A percentile compares a stretch with the other conserved stretches of the same genome.
Evolutionary conservation across 768 basidiomycete genomes (phyloP).

Genomic region (Tylopilus balloui): DNA sequence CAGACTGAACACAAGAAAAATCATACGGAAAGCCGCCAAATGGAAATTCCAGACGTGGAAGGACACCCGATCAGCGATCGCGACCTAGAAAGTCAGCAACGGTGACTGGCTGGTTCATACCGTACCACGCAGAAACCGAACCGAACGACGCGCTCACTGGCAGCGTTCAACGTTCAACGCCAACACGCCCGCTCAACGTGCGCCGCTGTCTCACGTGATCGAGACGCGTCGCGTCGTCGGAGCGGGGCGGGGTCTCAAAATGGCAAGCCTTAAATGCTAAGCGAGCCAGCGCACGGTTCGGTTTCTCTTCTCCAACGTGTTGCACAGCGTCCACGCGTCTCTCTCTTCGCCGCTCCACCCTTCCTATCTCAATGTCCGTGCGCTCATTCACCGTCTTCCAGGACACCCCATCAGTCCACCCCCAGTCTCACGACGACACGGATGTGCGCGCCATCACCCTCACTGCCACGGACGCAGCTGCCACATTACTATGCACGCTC

Average conservation of each 20-base stretch:
- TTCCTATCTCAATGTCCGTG: constrained; percentile 42
- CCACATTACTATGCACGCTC: constrained; percentile 35
- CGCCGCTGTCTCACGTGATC: constrained; percentile 26
- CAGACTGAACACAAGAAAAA: neutral
- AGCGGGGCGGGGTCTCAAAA: constrained; percentile 33
- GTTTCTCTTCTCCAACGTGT: constrained; percentile 29
- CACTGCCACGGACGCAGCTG: constrained; percentile 21
- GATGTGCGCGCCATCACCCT: constrained; percentile 22
- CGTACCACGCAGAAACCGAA: too few relatives aligned
- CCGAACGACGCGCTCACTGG: too few relatives aligned
- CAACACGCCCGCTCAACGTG: constrained; percentile 3
- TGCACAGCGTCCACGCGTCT: constrained; percentile 28
- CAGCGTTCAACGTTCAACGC: neutral
- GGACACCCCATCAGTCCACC: constrained; percentile 42
- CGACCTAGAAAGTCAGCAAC: neutral
- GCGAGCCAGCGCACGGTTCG: constrained; percentile 23
- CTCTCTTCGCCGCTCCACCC: neutral
- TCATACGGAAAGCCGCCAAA: constrained; percentile 10
- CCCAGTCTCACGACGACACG: constrained; percentile 28
- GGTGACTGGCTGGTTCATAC: neutral
- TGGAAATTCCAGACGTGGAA: constrained; percentile 12
- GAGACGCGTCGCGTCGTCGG: constrained; percentile 32
- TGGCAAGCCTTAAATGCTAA: constrained; percentile 30
- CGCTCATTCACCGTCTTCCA: constrained; percentile 64
- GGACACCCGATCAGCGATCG: constrained; percentile 22